Evolutionary conservation across 1,284 basidiomycete genomes (phyloP).

Genomic region (Cryptococcus sp.): DNA sequence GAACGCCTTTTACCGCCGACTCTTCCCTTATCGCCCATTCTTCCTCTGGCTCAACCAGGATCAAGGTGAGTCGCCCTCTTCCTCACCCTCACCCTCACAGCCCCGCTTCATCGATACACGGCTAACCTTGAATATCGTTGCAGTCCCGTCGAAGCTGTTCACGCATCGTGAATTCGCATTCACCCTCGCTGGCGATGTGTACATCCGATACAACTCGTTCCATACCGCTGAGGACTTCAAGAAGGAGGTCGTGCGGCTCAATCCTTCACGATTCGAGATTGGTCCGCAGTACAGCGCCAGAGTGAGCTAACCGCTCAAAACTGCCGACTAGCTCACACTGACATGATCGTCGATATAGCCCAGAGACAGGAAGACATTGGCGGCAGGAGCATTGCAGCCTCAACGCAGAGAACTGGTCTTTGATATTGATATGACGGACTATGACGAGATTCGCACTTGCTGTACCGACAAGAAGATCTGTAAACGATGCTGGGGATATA

Average conservation of each 20-base stretch:
- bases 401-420: slow-evolving; percentile 91
- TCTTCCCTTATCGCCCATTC: slow-evolving; percentile 93
- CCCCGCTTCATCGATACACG: neutral
- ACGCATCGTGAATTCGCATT: slow-evolving; percentile 97
- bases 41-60: slow-evolving; percentile 96
- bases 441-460: slow-evolving; percentile 93
- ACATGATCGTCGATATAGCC: slow-evolving; percentile 60
- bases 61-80: slow-evolving; percentile 56
- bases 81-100: neutral
- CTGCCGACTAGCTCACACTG: neutral
- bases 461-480: slow-evolving; percentile 92
- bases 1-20: slow-evolving; percentile 84
- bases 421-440: slow-evolving; percentile 99
- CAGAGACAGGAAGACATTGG: slow-evolving; percentile 83
- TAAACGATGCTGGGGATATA: slow-evolving; percentile 91
- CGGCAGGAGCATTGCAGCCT: slow-evolving; percentile 73
- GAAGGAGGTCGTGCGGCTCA: slow-evolving; percentile 78
- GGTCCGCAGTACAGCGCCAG: slow-evolving; percentile 89
- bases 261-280: slow-evolving; percentile 93
- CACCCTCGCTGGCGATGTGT: slow-evolving; percentile 86
- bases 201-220: slow-evolving; percentile 95
- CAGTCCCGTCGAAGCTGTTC: slow-evolving; percentile 66
- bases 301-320: slow-evolving; percentile 58
- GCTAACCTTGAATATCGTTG: neutral
- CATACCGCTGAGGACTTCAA: slow-evolving; percentile 83